Percentiles rank a stretch among this genome's conserved stretches.
These are phyloP conservation scores for Aspergillus quadricinctus DNA, from an alignment of 2,329 filamentous ascomycete species.

Conservation along the genomic window DNA sequence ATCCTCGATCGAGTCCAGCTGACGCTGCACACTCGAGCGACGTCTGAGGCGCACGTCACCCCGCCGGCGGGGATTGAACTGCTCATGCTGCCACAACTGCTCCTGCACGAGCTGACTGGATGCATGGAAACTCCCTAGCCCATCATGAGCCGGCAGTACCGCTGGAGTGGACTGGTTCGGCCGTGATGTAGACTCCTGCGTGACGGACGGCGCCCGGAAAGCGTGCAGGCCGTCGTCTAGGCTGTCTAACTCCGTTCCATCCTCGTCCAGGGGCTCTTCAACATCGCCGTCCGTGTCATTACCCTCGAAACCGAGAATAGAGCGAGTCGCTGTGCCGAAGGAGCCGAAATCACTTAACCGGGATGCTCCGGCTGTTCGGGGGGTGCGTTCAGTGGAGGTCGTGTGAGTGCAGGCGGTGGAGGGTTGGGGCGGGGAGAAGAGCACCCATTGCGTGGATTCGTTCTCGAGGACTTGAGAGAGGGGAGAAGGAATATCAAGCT, in stretches of 20 bases:
- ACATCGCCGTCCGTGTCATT: conserved; percentile 48
- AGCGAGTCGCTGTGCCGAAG: conserved; percentile 64
- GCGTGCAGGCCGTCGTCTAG: conserved; percentile 87
- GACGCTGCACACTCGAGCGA: conserved; percentile 54
- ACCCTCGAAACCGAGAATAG: conserved; percentile 34
- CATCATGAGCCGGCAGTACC: conserved; percentile 87
- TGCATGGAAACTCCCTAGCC: conserved; percentile 76
- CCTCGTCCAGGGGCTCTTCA: conserved; percentile 54
- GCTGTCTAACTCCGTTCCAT: conserved; percentile 78
- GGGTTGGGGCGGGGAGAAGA: conserved; percentile 74
- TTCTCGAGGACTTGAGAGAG: conserved; percentile 48
- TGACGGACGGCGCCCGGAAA: conserved; percentile 63
- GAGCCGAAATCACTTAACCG: conserved; percentile 77
- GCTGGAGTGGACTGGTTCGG: conserved; percentile 57
- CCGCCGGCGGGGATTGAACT: conserved; percentile 69
- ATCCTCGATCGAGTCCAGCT: conserved; percentile 53
- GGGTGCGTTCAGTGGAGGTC: conserved; percentile 60
- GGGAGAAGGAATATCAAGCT: conserved; percentile 24
- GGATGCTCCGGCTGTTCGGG: conserved; percentile 65
- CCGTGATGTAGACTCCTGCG: conserved; percentile 38
- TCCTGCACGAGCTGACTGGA: conserved; percentile 66
- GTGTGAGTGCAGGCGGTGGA: conserved; percentile 67
- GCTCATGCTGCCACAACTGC: conserved; percentile 84
- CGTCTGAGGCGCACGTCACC: conserved; percentile 44
- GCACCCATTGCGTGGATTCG: conserved; percentile 89